Evolutionary conservation across 371 early-diverging fungal genomes (phyloP), one percentile per base, ranked within the genome.

Genomic region (Aphelidium insulamus): DNA sequence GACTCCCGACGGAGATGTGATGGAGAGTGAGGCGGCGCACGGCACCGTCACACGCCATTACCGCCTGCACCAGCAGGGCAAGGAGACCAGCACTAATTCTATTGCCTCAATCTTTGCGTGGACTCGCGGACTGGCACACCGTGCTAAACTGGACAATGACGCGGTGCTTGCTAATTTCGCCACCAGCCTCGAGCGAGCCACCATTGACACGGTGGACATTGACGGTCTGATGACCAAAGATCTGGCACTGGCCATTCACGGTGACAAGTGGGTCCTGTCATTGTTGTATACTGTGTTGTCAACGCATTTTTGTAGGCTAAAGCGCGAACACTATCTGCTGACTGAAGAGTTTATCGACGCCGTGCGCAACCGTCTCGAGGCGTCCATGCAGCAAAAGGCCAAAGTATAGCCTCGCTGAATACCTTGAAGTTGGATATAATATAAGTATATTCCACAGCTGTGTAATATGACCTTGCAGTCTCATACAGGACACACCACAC

Each of bases 41-140:
- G 94, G 87, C 44, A 92, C 94, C 9, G 94, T 92, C 32, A 92
- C 94, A 12, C 73, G 94, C 34, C 94, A 94, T 54, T 94, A 75
- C 72, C 72, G 94, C 41, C 79, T 85, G 55, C 80, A 87, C 65
- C 92, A 90, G 54, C 79, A 91, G 65, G 80, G 82, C 38, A 66
- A 69, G 43, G 59, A 69, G 41, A 81, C 82, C 4, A 77, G 77
- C 11, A 94, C 95, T 45, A 94, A 94, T 71, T 86, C 95, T 2
- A 82, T 94, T 40, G 92, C 95, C 3, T 77, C 77, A 26, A 91
- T 94, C 60, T 94, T 86, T 57, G 92, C 95, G 15, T 94, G 94
- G 94, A 78, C 90, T 25, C 78, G 92, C 37, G 95, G 95, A 38
- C 62, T 91, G 40, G 72, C 69, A 9, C 95, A 94, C 52, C 82